Conservation (phyloP, 192 early-diverging fungal species). For the Oehlia diaphana region DNA sequence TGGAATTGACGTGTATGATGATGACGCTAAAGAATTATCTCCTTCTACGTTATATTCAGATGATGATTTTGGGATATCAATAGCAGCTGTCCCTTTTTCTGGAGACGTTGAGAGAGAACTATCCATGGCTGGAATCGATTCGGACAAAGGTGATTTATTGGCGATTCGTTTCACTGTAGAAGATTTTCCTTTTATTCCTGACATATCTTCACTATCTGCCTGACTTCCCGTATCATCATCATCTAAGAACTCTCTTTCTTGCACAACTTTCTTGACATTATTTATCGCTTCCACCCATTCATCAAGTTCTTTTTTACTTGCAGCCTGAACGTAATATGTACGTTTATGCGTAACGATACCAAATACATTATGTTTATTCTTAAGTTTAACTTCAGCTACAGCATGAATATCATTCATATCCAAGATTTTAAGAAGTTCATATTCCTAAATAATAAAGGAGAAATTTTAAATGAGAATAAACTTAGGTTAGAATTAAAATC, state of each 20-base stretch:
- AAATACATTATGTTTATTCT: slow-evolving; percentile 70
- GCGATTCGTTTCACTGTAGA: not conserved
- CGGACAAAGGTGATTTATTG: not conserved
- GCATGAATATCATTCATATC: slow-evolving; percentile 69
- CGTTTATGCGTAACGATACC: slow-evolving; percentile 73
- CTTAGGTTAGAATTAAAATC: not conserved
- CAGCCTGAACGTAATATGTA: slow-evolving; percentile 71
- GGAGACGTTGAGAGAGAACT: not conserved
- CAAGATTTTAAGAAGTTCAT: slow-evolving; percentile 74
- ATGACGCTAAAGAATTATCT: not conserved
- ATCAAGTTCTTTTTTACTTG: slow-evolving; percentile 55
- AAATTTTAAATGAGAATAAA: not conserved
- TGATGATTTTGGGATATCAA: slow-evolving; percentile 12
- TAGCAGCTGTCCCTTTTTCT: not conserved
- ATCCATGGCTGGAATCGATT: not conserved
- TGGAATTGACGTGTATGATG: slow-evolving; percentile 6
- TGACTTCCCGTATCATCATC: slow-evolving; percentile 27
- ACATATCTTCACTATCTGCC: slow-evolving; percentile 13
- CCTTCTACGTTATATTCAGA: not conserved
- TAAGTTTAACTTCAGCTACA: slow-evolving; percentile 68
- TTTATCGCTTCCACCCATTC: slow-evolving; percentile 61
- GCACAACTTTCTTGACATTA: slow-evolving; percentile 37
- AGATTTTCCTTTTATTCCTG: not conserved
- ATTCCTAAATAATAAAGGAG: slow-evolving; percentile 54
- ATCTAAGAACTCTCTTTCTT: slow-evolving; percentile 15